A percentile compares a stretch with the other conserved stretches of the same genome.
Evolutionary conservation across 225 moss, liverwort and hornwort species (phyloP).

Genomic region (Asterella californica): DNA sequence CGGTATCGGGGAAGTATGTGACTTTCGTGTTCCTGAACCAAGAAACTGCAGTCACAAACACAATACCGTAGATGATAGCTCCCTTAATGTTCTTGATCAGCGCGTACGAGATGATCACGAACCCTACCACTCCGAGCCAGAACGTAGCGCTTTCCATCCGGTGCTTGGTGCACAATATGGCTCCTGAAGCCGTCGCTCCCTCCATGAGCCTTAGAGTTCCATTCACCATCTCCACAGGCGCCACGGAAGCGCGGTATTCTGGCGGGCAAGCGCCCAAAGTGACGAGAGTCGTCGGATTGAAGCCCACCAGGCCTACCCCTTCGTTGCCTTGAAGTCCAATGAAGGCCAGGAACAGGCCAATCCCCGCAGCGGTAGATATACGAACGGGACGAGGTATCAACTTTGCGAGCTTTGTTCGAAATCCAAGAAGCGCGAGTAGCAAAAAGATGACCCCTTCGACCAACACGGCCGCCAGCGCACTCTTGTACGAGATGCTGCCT

Average conservation of each 20-base stretch:
- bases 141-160: slow-evolving; percentile 89
- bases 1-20: slow-evolving; percentile 67
- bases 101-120: slow-evolving; percentile 75
- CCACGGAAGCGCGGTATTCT: slow-evolving; percentile 53
- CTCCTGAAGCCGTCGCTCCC: slow-evolving; percentile 61
- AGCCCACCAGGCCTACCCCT: slow-evolving; percentile 76
- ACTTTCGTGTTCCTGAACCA: slow-evolving; percentile 79
- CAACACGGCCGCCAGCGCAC: slow-evolving; percentile 74
- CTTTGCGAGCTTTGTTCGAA: slow-evolving; percentile 79
- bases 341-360: slow-evolving; percentile 79
- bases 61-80: slow-evolving; percentile 84
- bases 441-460: slow-evolving; percentile 77
- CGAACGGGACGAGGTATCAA: slow-evolving; percentile 78
- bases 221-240: slow-evolving; percentile 58
- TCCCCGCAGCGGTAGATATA: slow-evolving; percentile 73
- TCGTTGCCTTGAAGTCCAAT: slow-evolving; percentile 79
- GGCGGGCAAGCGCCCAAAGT: slow-evolving; percentile 80
- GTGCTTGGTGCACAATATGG: slow-evolving; percentile 66
- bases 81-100: slow-evolving; percentile 79
- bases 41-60: slow-evolving; percentile 84
- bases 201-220: slow-evolving; percentile 63
- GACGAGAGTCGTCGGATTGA: slow-evolving; percentile 61
- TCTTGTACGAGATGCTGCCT: slow-evolving; percentile 61
- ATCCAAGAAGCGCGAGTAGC: slow-evolving; percentile 68
- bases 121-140: slow-evolving; percentile 83